A percentile compares a stretch with the other conserved stretches of the same genome.
These are phyloP conservation scores for Tremellales sp. DNA, from an alignment of 1,284 basidiomycete species.

Conservation along the genomic window DNA sequence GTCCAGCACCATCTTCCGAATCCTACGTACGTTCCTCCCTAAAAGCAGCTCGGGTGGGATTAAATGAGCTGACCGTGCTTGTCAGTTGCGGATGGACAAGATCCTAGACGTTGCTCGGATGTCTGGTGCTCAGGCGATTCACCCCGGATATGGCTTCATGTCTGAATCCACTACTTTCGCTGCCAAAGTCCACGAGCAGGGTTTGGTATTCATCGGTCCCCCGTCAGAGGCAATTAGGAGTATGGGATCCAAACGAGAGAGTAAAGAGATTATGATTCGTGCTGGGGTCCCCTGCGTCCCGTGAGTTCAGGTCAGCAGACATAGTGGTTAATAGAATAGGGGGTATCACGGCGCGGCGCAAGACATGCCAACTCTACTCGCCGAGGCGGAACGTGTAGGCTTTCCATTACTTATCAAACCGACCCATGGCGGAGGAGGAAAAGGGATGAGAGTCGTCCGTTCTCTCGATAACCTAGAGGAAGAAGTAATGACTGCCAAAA, in stretches of 20 bases:
- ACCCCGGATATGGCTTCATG: constrained; percentile 79
- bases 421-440: constrained; percentile 68
- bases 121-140: constrained; percentile 68
- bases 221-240: constrained; percentile 55
- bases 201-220: constrained; percentile 63
- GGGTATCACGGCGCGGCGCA: constrained; percentile 56
- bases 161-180: constrained; percentile 67
- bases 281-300: constrained; percentile 92
- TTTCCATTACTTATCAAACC: constrained; percentile 66
- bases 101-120: constrained; percentile 74
- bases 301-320: constrained; percentile 58
- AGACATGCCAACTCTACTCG: constrained; percentile 52
- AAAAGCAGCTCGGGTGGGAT: background rate
- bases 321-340: constrained; percentile 21
- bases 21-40: constrained; percentile 67
- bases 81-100: constrained; percentile 77
- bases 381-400: constrained; percentile 52
- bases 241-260: constrained; percentile 64
- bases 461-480: constrained; percentile 55
- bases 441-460: constrained; percentile 63
- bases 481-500: constrained; percentile 74
- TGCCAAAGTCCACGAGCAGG: constrained; percentile 51
- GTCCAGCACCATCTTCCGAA: constrained; percentile 78
- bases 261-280: constrained; percentile 81
- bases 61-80: constrained; percentile 1